Evolutionary conservation across 2,329 filamentous ascomycete species (phyloP).

Genomic region (Arthrinium phaeospermum): DNA sequence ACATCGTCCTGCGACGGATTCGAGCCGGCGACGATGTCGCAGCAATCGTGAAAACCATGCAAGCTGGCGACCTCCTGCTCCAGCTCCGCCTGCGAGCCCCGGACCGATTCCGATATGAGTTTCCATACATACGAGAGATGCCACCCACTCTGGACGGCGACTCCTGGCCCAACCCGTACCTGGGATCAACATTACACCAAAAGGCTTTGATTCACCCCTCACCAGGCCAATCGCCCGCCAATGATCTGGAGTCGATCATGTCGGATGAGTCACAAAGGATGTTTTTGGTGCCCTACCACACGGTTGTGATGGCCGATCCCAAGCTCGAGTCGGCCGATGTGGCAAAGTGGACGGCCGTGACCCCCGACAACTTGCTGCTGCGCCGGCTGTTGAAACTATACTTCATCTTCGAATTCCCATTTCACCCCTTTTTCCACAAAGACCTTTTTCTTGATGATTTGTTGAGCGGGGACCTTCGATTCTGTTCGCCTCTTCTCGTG

Average conservation of each 20-base stretch:
- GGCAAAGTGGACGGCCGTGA: constrained; percentile 36
- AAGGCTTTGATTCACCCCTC: constrained; percentile 20
- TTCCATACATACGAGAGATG: constrained; percentile 32
- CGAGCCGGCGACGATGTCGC: constrained; percentile 30
- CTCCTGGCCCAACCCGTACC: constrained; percentile 29
- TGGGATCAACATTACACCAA: constrained; percentile 28
- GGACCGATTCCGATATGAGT: constrained; percentile 32
- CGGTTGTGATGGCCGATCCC: constrained; percentile 32
- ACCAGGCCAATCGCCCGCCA: constrained; percentile 5
- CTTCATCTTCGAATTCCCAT: constrained; percentile 26
- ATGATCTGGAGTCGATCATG: constrained; percentile 20
- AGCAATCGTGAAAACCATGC: constrained; percentile 29
- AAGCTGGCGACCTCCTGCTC: constrained; percentile 31
- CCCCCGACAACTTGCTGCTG: constrained; percentile 34
- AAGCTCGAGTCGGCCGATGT: constrained; percentile 30
- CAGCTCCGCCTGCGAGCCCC: constrained; percentile 31
- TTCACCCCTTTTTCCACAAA: constrained; percentile 24
- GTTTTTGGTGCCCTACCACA: constrained; percentile 33
- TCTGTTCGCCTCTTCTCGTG: constrained; percentile 25
- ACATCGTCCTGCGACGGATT: constrained; percentile 28
- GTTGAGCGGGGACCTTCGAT: constrained; percentile 21
- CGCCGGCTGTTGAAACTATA: constrained; percentile 24
- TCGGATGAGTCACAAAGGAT: constrained; percentile 27
- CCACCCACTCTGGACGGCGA: constrained; percentile 23
- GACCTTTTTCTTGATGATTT: constrained; percentile 26